These are phyloP conservation scores for Isoetes engelmannii DNA, from an alignment of 83 land plant species.

Conservation along the genomic window DNA sequence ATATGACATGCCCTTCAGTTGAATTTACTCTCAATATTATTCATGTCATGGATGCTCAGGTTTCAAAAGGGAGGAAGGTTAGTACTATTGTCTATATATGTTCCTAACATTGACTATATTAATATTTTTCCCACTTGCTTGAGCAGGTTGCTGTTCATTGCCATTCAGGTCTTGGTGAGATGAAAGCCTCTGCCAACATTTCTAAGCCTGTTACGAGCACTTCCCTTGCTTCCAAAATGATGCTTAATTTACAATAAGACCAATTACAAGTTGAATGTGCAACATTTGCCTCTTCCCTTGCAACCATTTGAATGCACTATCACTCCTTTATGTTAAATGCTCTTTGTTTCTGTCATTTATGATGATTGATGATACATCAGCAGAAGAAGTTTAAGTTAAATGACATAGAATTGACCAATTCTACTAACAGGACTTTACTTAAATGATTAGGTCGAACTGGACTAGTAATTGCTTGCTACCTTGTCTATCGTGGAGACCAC, in stretches of 20 bases:
- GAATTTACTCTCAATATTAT: conserved; percentile 16
- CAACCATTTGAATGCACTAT: not conserved
- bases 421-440: not conserved
- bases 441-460: conserved; percentile 22
- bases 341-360: not conserved
- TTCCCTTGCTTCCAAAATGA: not conserved
- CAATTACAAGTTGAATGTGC: too few species aligned
- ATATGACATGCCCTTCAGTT: conserved; percentile 20
- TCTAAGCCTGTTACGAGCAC: conserved; percentile 14
- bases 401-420: not conserved
- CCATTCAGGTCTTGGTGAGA: conserved; percentile 31
- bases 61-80: conserved; percentile 22
- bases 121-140: not conserved
- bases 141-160: conserved; percentile 32
- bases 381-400: too few species aligned
- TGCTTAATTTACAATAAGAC: too few species aligned
- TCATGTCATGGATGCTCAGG: conserved; percentile 20
- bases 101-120: not conserved
- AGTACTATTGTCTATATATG: not conserved
- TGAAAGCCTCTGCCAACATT: not conserved
- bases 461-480: conserved; percentile 28
- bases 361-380: too few species aligned
- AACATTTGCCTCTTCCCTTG: too few species aligned
- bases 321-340: not conserved
- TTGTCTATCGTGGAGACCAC: conserved; percentile 19